Evolutionary conservation across 164 flowering plant genomes (phyloP), one percentile per base, ranked within the genome.

Genomic region (Stephania cephalantha): DNA sequence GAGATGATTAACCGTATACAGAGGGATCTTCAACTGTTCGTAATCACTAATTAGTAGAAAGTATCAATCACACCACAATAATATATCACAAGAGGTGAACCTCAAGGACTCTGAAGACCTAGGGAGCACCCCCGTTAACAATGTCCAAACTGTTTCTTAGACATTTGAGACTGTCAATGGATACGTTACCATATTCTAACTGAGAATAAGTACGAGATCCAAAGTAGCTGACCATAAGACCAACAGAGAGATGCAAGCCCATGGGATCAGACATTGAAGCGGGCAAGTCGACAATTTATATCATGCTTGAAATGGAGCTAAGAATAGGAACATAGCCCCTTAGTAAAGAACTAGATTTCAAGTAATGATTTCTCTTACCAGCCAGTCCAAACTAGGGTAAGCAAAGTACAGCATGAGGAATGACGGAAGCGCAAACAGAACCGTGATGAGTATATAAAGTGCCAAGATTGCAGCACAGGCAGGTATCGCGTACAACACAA

Each of bases 381-480:
- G 90, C 98, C 98, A 95, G 84, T 92, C 97, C 87, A 95, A 80
- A 80, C 90, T 85, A 61, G 98, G 98, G 76, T 93, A 95, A 22
- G 98, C 87, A 75, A 92, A 95, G 86, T 91, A 95, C 78, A 95
- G 77, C 30, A 95, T 79, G 76, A 95, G 93, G 74, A 90, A 87
- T 1, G 98, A 95, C n/a, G 98, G 98, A 46, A 95, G 64, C n/a
- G 97, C 98, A 76, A 95, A 90, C 61, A 92, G 80, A 78, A 93
- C 80, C 1, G 97, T 91, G 78, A 92, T 76, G 45, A 95, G 86
- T 17, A 90, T 78, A 86, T 92, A 92, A 83, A 95, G 72, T 69
- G 88, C 90, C 78, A 95, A 79, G 78, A 93, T 83, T 80, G 90
- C 92, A 44, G 91, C 94, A 81, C 97, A 86, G 77, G 92, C 91